Conservation (phyloP, 176 grass and related monocot species). For the Rhynchospora pubera region DNA sequence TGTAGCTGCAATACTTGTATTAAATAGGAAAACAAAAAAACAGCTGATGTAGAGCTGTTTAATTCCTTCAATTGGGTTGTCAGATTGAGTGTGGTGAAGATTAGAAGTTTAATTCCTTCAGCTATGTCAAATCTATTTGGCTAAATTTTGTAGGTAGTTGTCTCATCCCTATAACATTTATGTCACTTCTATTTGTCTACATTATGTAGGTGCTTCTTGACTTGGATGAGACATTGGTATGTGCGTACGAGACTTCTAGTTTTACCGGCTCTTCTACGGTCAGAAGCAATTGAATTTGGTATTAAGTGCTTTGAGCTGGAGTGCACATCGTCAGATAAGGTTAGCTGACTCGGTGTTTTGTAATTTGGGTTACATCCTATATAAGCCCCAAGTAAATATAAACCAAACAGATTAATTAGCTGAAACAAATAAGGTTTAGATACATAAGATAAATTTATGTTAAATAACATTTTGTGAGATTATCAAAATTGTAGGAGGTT, state of each 20-base stretch:
- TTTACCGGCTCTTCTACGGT: too few species aligned
- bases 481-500: slow-evolving; percentile 49
- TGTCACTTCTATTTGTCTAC: slow-evolving; percentile 19
- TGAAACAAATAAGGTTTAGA: neutral
- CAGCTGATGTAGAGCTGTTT: neutral
- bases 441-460: neutral
- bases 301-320: slow-evolving; percentile 95
- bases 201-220: slow-evolving; percentile 86
- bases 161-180: neutral
- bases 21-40: slow-evolving; percentile 27
- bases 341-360: slow-evolving; percentile 11
- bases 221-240: slow-evolving; percentile 98
- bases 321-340: slow-evolving; percentile 83
- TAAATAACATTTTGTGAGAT: slow-evolving; percentile 13
- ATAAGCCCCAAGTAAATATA: neutral
- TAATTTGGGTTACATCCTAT: neutral
- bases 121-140: slow-evolving; percentile 21
- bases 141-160: slow-evolving; percentile 57
- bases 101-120: too few species aligned
- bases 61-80: too few species aligned
- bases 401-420: neutral
- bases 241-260: slow-evolving; percentile 98
- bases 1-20: too few species aligned
- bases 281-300: too few species aligned
- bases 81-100: too few species aligned